Evolutionary conservation across 495 filamentous ascomycete species (phyloP), one percentile per base, ranked within the genome.

Genomic region (Penicillium canescens): DNA sequence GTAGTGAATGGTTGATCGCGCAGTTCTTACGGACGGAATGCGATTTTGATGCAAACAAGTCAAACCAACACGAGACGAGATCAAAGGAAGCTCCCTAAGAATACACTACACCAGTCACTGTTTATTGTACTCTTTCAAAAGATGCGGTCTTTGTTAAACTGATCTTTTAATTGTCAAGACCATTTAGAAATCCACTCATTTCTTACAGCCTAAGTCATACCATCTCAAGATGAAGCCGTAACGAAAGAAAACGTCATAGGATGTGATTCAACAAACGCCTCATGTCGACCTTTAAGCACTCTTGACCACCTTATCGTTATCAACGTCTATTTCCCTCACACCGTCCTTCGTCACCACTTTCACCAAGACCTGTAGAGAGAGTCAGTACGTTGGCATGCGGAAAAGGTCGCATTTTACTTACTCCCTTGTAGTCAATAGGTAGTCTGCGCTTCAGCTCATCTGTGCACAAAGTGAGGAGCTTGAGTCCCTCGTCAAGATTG

Each of bases 371-470:
- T 83, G 45, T 44, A 9, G 20, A 37, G 58, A 9, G 28, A 62
- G 63, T 62, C 31, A 53, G 57, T 42, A 35, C 24, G n/a, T 6
- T 33, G 28, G 2, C 3, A 46, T 28, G 8, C 4, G 3, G 12
- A 23, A 14, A 18, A 41, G 16, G 33, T 5, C 11, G 34, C 52
- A 36, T 21, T 41, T 18, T 59, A 76, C 78, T 54, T 77, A 87
- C 79, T 13, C 94, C 94, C 78, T 98, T 98, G 83, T 96, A 98
- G 72, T 98, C 94, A 72, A 98, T 89, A 55, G 94, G 94, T 79
- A 98, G 82, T 74, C 92, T 79, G 63, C 95, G 84, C 83, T 96
- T 95, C 65, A 96, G 79, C 80, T 98, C 94, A 68, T 98, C 92
- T 59, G 90, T 91, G 73, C 94, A 98, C 86, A 97, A 89, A 60